Conservation (phyloP, 2,329 filamentous ascomycete genomes). For the Cephalotrichum gorgonifer region DNA sequence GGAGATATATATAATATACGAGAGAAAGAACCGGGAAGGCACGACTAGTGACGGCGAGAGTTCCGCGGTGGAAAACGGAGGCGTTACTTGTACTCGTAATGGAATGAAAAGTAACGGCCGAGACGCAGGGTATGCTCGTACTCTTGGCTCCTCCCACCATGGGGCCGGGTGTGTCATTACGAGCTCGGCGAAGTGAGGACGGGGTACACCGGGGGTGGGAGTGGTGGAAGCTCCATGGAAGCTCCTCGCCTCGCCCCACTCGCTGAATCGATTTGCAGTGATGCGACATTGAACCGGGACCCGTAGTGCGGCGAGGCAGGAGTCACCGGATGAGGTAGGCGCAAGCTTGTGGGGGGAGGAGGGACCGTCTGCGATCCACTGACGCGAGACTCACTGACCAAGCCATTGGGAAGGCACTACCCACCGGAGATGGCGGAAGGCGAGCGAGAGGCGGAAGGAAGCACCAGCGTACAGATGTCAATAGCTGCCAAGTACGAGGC, state of each 20-base stretch:
- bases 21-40: background rate
- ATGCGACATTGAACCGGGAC: too few species aligned
- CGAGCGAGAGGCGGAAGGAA: too few species aligned
- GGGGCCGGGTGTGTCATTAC: too few species aligned
- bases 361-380: background rate
- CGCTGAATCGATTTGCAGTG: too few species aligned
- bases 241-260: too few species aligned
- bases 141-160: background rate
- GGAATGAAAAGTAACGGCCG: background rate
- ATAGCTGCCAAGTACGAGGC: too few species aligned
- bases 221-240: too few species aligned
- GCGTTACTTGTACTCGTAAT: background rate
- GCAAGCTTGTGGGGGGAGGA: too few species aligned
- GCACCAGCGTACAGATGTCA: background rate
- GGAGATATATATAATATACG: background rate
- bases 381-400: background rate
- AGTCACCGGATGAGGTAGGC: too few species aligned
- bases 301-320: background rate
- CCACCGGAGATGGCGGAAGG: background rate
- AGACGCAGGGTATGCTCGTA: background rate
- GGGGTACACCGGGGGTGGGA: too few species aligned
- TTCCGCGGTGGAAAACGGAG: background rate
- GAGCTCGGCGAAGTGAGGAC: too few species aligned
- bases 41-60: background rate
- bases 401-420: background rate